These are phyloP conservation scores for Backusella parvicylindrica DNA, from an alignment of 192 early-diverging fungal genomes.

Conservation along the genomic window DNA sequence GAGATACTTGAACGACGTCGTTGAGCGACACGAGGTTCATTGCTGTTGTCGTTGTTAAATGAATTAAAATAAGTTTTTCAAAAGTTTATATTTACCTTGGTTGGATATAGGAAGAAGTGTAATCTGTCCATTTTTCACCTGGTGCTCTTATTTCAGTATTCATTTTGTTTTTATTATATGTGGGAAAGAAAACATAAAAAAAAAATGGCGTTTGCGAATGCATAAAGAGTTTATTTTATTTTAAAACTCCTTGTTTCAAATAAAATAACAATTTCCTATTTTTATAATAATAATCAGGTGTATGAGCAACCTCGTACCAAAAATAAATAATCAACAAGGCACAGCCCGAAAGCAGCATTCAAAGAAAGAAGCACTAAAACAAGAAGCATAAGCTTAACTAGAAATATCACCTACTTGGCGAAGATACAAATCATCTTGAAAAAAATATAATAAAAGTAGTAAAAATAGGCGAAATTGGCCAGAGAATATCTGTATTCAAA, in stretches of 20 bases:
- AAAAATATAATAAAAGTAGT: too few species aligned
- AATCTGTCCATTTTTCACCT: slow-evolving; percentile 1
- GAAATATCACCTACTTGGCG: too few species aligned
- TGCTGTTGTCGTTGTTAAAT: not conserved
- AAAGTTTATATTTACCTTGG: not conserved
- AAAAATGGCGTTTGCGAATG: not conserved
- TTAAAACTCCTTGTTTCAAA: not conserved
- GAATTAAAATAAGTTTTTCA: not conserved
- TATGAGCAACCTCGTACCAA: too few species aligned
- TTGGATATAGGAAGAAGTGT: slow-evolving; percentile 3
- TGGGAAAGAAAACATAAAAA: not conserved
- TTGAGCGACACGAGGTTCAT: not conserved
- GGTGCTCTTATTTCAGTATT: slow-evolving; percentile 11
- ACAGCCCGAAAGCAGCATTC: too few species aligned
- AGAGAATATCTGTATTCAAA: too few species aligned
- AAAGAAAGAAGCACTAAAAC: too few species aligned
- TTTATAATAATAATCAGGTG: too few species aligned
- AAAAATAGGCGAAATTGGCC: too few species aligned
- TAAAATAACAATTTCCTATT: too few species aligned
- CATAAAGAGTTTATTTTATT: not conserved
- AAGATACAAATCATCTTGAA: too few species aligned
- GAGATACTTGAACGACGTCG: not conserved
- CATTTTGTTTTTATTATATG: not conserved
- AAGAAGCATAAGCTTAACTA: too few species aligned
- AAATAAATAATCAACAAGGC: too few species aligned